phyloP scores from a whole-genome alignment of 2,329 filamentous ascomycete genomes.

The Aspergillus ochraceus region DNA sequence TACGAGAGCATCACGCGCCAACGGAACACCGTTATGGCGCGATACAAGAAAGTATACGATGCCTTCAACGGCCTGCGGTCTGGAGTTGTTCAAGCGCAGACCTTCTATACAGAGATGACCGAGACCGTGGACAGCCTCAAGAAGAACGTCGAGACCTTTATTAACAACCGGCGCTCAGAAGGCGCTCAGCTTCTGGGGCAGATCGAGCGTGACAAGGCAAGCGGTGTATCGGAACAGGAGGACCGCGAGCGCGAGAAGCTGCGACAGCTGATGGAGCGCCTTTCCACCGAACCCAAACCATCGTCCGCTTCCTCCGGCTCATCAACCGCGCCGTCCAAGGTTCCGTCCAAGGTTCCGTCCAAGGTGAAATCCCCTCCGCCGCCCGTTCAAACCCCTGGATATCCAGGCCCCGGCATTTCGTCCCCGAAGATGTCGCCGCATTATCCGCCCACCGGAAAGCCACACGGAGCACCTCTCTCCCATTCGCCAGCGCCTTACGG shows the following conservation, averaged over 20 bases:
- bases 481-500: conserved; percentile 39
- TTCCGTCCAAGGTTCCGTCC: conserved; percentile 37
- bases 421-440: conserved; percentile 41
- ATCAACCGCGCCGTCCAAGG: conserved; percentile 47
- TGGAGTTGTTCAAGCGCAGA: conserved; percentile 81
- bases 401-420: conserved; percentile 37
- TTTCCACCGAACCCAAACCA: conserved; percentile 70
- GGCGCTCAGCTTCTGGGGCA: conserved; percentile 84
- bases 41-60: conserved; percentile 88
- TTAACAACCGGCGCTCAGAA: conserved; percentile 89
- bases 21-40: conserved; percentile 74
- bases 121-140: conserved; percentile 88
- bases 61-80: conserved; percentile 88
- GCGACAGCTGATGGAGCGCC: conserved; percentile 88
- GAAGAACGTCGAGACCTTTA: conserved; percentile 96
- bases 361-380: conserved; percentile 44
- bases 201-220: conserved; percentile 77
- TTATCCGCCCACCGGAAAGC: conserved; percentile 30
- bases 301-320: conserved; percentile 33
- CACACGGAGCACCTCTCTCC: conserved; percentile 30
- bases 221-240: conserved; percentile 59
- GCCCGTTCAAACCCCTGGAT: conserved; percentile 32
- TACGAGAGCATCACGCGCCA: conserved; percentile 88
- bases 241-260: conserved; percentile 85
- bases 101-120: conserved; percentile 94